These are phyloP conservation scores for Spongospora subterranea DNA, from an alignment of 208 protist genomes.

Conservation along the genomic window DNA sequence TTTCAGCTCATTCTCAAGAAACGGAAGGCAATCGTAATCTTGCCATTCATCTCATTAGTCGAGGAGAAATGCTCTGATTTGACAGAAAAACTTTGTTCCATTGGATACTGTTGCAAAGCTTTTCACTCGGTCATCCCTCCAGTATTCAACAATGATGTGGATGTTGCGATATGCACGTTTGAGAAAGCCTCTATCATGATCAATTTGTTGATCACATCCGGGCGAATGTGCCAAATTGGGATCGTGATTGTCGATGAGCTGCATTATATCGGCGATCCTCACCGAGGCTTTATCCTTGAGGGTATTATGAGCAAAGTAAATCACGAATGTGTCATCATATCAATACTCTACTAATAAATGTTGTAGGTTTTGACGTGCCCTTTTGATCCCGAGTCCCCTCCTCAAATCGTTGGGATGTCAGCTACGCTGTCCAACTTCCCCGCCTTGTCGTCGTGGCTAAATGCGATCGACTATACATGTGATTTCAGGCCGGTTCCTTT, in stretches of 20 bases:
- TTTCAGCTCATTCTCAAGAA: neutral
- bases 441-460: neutral
- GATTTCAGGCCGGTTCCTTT: neutral
- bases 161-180: neutral
- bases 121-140: neutral
- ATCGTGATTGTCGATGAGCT: neutral
- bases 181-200: neutral
- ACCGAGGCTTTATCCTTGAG: neutral
- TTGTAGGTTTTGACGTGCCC: neutral
- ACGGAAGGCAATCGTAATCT: neutral
- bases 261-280: neutral
- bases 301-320: neutral
- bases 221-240: neutral
- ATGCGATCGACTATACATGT: neutral
- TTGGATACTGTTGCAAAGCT: neutral
- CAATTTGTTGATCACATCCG: neutral
- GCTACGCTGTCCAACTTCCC: neutral
- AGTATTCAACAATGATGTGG: neutral
- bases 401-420: neutral
- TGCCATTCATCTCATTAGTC: neutral
- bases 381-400: neutral
- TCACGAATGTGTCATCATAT: neutral
- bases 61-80: neutral
- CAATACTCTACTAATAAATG: neutral
- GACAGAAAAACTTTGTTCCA: neutral